Evolutionary conservation across 2,329 filamentous ascomycete genomes (phyloP), one percentile per base, ranked within the genome.

Genomic region (Penicillium sp.): DNA sequence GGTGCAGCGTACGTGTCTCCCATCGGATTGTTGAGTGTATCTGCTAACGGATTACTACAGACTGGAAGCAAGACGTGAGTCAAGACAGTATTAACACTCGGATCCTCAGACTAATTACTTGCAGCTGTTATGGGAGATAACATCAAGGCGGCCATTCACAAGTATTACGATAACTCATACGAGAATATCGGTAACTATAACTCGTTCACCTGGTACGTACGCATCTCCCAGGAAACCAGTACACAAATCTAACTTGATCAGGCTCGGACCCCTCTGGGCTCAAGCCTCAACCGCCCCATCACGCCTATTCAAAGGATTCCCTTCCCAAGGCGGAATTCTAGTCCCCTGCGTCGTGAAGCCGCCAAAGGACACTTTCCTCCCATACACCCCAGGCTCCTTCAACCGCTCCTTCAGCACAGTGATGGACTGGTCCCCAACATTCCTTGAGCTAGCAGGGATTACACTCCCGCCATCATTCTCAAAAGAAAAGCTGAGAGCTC

Each of bases 151-250:
- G 63, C 68, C 26, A 73, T 74, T 35, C 64, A 70, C 35, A 65
- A 72, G 48, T 74, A 75, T 55, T 75, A 74, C 55, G 68, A 76
- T 56, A 76, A 75, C 49, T 68, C 61, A n/a, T 62, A 71, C 19
- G 71, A 72, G 3, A 75, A 76, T 54, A 68, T 75, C 43, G 73
- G 73, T 5, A 55, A 57, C 6, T 59, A 53, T n/a, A 68, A 75
- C 55, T 70, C 65, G 7, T 76, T 68, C 53, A 61, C 72, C 3
- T 76, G 73, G 73, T 75, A 53, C 31, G 14, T 26, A 3, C 7
- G 2, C 35, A 16, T 37, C n/a, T 37, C 16, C 13, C 49, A 22
- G 3, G 1, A 19, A 19, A 21, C 11, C 29, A 16, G 4, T 3
- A 26, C 8, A 50, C 16, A 21, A 37, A 19, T 44, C 29, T 47